phyloP scores from a whole-genome alignment of 805 yeast genomes.

The Pichia sporocuriosa region DNA sequence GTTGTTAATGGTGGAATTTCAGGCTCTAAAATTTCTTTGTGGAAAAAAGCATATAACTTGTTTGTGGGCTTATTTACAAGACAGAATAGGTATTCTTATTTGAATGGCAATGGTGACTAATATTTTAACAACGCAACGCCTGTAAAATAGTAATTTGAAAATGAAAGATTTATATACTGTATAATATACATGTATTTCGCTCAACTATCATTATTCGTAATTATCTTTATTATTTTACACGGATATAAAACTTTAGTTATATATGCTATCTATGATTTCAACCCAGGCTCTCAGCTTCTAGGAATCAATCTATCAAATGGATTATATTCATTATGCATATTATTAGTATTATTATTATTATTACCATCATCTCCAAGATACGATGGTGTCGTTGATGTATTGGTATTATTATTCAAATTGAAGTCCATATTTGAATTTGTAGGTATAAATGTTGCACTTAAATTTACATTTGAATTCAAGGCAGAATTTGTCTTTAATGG shows the following conservation, averaged over 20 bases:
- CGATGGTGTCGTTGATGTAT: conserved; percentile 5
- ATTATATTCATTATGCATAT: conserved; percentile 15
- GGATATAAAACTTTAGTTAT: too few relatives aligned
- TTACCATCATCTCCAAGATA: background rate
- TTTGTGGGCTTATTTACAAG: background rate
- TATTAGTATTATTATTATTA: too few relatives aligned
- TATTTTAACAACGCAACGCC: background rate
- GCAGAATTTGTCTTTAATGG: conserved; percentile 18
- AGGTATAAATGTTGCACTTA: background rate
- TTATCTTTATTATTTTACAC: too few relatives aligned
- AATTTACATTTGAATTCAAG: conserved; percentile 4
- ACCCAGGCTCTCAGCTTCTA: too few relatives aligned
- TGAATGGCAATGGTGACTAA: too few relatives aligned
- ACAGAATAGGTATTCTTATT: too few relatives aligned
- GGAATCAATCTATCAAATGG: conserved; percentile 21
- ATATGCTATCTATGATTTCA: too few relatives aligned
- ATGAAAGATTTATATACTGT: too few relatives aligned
- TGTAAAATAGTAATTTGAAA: too few relatives aligned
- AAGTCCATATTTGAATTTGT: background rate
- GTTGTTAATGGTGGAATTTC: background rate
- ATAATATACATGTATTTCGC: too few relatives aligned
- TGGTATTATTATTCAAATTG: background rate
- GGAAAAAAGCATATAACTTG: too few relatives aligned
- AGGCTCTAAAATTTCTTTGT: background rate
- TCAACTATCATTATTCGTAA: too few relatives aligned